Evolutionary conservation across 805 yeast species (phyloP).

Genomic region (Lipomyces kockii): DNA sequence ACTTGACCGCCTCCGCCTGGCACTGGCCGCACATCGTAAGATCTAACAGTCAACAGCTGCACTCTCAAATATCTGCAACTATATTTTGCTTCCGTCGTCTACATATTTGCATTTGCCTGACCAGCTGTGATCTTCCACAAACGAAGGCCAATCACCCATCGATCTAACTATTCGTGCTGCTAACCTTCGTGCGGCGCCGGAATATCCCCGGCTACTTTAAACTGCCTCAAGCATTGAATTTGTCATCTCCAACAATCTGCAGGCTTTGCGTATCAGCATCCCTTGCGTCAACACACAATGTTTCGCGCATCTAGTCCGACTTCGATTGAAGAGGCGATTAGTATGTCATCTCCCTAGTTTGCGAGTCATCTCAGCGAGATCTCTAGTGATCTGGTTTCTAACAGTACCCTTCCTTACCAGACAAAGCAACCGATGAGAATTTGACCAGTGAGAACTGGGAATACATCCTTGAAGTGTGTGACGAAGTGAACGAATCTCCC

Average conservation of each 20-base stretch:
- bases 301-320: constrained; percentile 33
- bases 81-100: background rate
- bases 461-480: constrained; percentile 66
- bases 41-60: background rate
- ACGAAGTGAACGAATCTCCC: constrained; percentile 64
- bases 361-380: background rate
- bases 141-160: background rate
- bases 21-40: background rate
- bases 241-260: background rate
- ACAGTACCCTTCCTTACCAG: constrained; percentile 7
- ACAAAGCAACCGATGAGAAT: constrained; percentile 66
- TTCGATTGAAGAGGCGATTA: constrained; percentile 34
- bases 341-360: constrained; percentile 22
- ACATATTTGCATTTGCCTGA: background rate
- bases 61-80: background rate
- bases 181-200: background rate
- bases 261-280: background rate
- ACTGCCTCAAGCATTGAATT: background rate
- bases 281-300: constrained; percentile 11
- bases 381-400: background rate
- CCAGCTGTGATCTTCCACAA: background rate
- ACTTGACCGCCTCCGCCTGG: no score
- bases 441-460: constrained; percentile 73
- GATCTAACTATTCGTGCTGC: background rate
- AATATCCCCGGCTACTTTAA: background rate